Evolutionary conservation across 257 asterid genomes (phyloP).

Genomic region (Craterostigma plantagineum): DNA sequence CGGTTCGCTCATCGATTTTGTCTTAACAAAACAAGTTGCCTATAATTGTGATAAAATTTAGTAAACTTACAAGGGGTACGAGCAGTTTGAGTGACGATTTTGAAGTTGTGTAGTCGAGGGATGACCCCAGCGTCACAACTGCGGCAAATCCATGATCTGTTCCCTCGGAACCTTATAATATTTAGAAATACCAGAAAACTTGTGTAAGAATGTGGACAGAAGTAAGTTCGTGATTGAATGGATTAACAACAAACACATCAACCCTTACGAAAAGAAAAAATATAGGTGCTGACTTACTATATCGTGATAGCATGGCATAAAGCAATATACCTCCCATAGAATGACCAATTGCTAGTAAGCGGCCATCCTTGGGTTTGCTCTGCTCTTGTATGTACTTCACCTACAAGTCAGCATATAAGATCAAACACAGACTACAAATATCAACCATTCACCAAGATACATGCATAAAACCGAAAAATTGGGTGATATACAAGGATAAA

Average conservation of each 20-base stretch:
- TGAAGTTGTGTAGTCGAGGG: constrained; percentile 87
- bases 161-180: constrained; percentile 42
- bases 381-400: constrained; percentile 70
- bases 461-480: no score
- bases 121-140: constrained; percentile 77
- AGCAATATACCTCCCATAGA: constrained; percentile 96
- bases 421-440: no score
- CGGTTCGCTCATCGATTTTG: background rate
- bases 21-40: background rate
- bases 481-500: no score
- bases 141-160: constrained; percentile 74
- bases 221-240: background rate
- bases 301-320: constrained; percentile 75
- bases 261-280: no score
- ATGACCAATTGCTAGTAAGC: constrained; percentile 82
- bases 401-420: no score
- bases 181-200: constrained; percentile 4
- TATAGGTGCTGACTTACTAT: constrained; percentile 30
- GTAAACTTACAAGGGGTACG: constrained; percentile 66
- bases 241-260: no score
- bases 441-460: constrained; percentile 8
- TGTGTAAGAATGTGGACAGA: constrained; percentile 2
- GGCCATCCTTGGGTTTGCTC: constrained; percentile 67
- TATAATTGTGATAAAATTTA: constrained; percentile 3
- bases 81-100: constrained; percentile 66